A percentile compares a stretch with the other conserved stretches of the same genome.
Evolutionary conservation across 1,284 basidiomycete genomes (phyloP).

Genomic region (Blastosporella zonata): DNA sequence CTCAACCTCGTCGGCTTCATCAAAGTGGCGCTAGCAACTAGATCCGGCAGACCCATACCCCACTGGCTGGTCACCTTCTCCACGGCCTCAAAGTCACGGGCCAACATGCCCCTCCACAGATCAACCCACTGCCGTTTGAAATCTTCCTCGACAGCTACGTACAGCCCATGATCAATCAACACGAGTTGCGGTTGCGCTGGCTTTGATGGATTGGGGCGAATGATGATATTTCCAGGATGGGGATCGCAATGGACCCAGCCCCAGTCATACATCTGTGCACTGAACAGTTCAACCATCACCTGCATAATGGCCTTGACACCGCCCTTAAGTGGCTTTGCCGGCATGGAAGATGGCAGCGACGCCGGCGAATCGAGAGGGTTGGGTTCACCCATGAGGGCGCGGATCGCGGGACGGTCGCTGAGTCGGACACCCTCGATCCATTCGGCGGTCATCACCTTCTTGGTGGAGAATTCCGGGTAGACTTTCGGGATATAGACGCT

Average conservation of each 20-base stretch:
- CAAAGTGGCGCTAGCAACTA: constrained; percentile 74
- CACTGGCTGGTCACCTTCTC: constrained; percentile 64
- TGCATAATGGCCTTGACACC: constrained; percentile 70
- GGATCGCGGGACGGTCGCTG: constrained; percentile 62
- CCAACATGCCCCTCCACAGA: constrained; percentile 78
- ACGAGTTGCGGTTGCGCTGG: constrained; percentile 74
- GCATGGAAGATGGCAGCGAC: constrained; percentile 20
- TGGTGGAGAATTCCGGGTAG: constrained; percentile 70
- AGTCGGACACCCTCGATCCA: constrained; percentile 83
- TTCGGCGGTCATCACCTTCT: constrained; percentile 81
- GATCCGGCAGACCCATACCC: constrained; percentile 79
- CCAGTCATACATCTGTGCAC: constrained; percentile 85
- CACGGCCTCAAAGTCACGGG: constrained; percentile 63
- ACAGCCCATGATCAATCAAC: constrained; percentile 87
- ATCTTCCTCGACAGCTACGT: constrained; percentile 62
- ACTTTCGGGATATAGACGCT: constrained; percentile 81
- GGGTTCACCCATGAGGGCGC: constrained; percentile 56
- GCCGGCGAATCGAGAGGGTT: constrained; percentile 12
- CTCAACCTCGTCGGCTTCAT: constrained; percentile 55
- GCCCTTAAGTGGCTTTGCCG: constrained; percentile 48
- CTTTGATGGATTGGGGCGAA: constrained; percentile 67
- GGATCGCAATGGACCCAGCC: constrained; percentile 84
- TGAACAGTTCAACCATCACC: constrained; percentile 80
- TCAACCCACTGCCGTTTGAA: constrained; percentile 75
- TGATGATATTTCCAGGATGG: constrained; percentile 81